Evolutionary conservation across 23 red algal species (phyloP).

Genomic region (Chondrus crispus): DNA sequence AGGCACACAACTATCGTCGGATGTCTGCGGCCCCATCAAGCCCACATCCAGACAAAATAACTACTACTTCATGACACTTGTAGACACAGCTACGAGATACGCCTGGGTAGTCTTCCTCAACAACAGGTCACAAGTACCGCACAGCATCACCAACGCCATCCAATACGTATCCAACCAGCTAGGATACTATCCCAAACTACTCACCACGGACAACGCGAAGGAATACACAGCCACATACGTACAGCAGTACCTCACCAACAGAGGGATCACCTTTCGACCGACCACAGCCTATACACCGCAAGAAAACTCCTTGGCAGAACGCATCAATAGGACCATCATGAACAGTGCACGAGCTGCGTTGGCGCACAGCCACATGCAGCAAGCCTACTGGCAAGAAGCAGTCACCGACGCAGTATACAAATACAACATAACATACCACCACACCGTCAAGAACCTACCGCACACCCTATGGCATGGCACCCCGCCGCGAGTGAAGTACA

Average conservation of each 20-base stretch:
- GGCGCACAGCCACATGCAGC: not conserved
- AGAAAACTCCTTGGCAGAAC: not conserved
- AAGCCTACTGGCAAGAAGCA: not conserved
- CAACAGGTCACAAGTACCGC: too few species aligned
- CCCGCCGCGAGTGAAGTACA: not conserved
- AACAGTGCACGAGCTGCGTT: not conserved
- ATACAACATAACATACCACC: not conserved
- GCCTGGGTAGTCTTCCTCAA: too few species aligned
- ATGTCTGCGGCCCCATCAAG: too few species aligned
- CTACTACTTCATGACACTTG: too few species aligned
- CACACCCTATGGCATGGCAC: not conserved
- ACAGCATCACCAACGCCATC: too few species aligned
- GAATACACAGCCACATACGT: not conserved
- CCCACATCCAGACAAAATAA: too few species aligned
- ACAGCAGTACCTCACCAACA: too few species aligned
- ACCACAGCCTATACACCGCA: not conserved
- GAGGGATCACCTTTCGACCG: too few species aligned
- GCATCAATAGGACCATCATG: not conserved
- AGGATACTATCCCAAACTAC: too few species aligned
- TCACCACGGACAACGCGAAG: slow-evolving; percentile 27
- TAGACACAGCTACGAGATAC: too few species aligned
- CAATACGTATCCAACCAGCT: too few species aligned
- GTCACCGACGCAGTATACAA: not conserved
- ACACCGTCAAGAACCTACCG: not conserved
- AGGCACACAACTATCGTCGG: too few species aligned